These are phyloP conservation scores for Fusarium transvaalense DNA, from an alignment of 2,329 filamentous ascomycete genomes.

Conservation along the genomic window DNA sequence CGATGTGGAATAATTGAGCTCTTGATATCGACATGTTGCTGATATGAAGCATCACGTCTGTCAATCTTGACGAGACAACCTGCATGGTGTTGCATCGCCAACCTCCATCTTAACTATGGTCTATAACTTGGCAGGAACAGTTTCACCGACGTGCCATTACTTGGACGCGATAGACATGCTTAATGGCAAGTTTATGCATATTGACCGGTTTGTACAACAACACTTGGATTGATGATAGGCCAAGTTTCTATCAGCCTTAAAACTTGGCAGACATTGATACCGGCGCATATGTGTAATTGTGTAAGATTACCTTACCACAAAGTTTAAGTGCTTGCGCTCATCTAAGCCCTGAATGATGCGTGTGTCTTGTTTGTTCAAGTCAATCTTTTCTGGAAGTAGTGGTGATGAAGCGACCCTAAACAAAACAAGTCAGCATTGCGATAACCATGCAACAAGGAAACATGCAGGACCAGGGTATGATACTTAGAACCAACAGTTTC, in stretches of 20 bases:
- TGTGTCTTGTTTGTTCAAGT: neutral
- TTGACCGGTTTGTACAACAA: neutral
- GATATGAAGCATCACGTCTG: neutral
- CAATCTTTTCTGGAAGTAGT: neutral
- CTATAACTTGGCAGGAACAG: neutral
- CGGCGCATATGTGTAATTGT: neutral
- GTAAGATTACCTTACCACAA: neutral
- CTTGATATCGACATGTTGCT: neutral
- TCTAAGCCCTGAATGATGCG: neutral
- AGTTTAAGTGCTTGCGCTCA: neutral
- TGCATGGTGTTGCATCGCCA: neutral
- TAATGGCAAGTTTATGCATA: neutral
- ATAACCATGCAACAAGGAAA: neutral
- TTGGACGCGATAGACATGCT: neutral
- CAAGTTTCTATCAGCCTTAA: neutral
- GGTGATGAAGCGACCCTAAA: neutral
- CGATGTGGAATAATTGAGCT: neutral
- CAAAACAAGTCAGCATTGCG: constrained; percentile 4
- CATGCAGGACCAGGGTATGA: neutral
- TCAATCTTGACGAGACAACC: too few species aligned
- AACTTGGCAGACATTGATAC: neutral
- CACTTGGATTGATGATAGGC: too few species aligned
- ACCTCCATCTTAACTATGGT: neutral
- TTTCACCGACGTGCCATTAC: neutral
- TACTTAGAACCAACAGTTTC: neutral